Evolutionary conservation across 805 yeast genomes (phyloP), one percentile per base, ranked within the genome.

Genomic region (Torulaspora gathmanii): DNA sequence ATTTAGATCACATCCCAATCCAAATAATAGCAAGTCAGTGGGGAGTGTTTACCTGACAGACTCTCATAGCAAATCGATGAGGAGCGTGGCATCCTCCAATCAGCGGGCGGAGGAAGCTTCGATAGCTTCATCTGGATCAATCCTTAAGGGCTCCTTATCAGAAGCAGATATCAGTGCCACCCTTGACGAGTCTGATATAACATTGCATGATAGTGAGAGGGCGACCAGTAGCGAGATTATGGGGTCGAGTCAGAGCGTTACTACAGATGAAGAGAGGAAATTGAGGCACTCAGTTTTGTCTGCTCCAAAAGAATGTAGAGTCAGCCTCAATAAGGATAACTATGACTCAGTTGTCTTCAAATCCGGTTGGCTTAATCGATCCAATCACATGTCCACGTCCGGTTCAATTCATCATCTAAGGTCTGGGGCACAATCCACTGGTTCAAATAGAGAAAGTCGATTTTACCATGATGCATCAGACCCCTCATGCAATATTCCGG

Each of bases 301-400:
- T 1, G 33, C 13, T 9, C 3, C 44, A 15, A 12, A 39, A 3
- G 41, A 39, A 22, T 34, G 29, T 15, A 33, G 29, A 8, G 45
- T 47, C n/a, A 41, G 49, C 20, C 37, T 60, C 33, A 53, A 52
- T 40, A 47, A 44, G 22, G 69, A 63, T 2, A 70, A 65, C 38
- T 72, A 69, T 38, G 77, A 72, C 49, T 33, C 57, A 2, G 59
- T 63, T 0, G 59, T 71, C 12, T 63, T 75, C 51, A 80, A 77
- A 60, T 67, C 70, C 0, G 82, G 83, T 4, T 82, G 86, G 86
- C 52, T 82, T 13, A 82, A 82, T 57, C 73, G 70, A 49, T 69
- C 56, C 27, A n/a, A 33, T 17, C 39, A 33, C 16, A 30, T 33
- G 25, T 33, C 39, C 13, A 25, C 20, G 9, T 42, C 46, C 12